Conservation (phyloP, 2,329 filamentous ascomycete genomes). For the Penicillium sp. region DNA sequence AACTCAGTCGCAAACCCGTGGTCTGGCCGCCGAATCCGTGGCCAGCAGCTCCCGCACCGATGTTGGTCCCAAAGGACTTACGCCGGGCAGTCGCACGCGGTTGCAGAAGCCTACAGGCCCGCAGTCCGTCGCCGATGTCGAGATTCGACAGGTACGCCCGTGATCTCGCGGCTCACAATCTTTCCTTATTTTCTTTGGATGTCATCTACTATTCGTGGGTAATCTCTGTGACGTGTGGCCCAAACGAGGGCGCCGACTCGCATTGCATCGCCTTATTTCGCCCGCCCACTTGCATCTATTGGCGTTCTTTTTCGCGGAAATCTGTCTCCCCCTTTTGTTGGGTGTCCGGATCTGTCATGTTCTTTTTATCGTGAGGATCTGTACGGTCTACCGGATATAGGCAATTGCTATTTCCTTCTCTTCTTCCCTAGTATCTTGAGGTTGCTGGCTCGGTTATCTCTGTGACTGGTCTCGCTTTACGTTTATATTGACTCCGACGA, state of each 20-base stretch:
- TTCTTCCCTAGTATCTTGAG: no score
- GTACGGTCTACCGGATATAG: no score
- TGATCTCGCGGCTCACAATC: background rate
- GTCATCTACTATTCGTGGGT: no score
- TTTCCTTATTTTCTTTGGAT: background rate
- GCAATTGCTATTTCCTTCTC: no score
- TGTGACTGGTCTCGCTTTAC: no score
- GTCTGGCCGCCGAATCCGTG: constrained; percentile 17
- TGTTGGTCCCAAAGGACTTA: constrained; percentile 15
- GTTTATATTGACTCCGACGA: no score
- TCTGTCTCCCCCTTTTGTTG: background rate
- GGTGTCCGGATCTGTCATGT: background rate
- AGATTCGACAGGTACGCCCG: constrained; percentile 27
- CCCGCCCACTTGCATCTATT: constrained; percentile 9
- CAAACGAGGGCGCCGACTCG: no score
- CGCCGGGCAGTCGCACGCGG: constrained; percentile 18
- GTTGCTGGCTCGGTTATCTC: no score
- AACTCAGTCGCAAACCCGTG: constrained; percentile 5
- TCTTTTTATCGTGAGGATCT: background rate
- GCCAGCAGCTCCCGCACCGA: constrained; percentile 33
- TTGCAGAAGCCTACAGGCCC: constrained; percentile 23
- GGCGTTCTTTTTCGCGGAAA: constrained; percentile 4
- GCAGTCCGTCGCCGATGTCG: constrained; percentile 20
- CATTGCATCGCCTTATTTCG: background rate
- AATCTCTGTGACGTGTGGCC: background rate